Evolutionary conservation across 495 filamentous ascomycete genomes (phyloP), one percentile per base, ranked within the genome.

Genomic region (Tirmania nivea): DNA sequence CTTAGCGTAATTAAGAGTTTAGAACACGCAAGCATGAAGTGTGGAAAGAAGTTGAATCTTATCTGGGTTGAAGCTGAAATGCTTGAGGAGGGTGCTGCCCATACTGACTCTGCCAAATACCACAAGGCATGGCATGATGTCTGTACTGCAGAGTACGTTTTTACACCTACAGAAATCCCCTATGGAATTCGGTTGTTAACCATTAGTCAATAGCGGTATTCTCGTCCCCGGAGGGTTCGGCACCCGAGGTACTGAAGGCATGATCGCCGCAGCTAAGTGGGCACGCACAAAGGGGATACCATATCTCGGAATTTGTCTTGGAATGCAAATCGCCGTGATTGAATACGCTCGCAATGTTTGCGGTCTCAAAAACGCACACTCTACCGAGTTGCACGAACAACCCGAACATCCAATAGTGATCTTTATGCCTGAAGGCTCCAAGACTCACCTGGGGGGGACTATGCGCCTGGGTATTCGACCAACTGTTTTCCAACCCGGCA

Each of bases 301-400:
- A 20, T 94, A 81, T 69, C 74, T 96, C 8, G 89, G 90, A 52
- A 82, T 97, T 54, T 97, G 90, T 66, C 76, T 97, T 14, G 90
- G 90, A 37, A 84, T 97, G 79, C 90, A 97, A 66, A 71, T 94
- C 37, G 88, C 90, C 16, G 87, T 94, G 14, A 83, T 94, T 56
- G 89, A 96, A 62, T 84, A 75, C 56, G 84, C 84, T n/a, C 75
- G 82, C 36, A 76, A 86, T 55, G 69, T 85, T 10, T 80, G 74
- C 69, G 75, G 71, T 31, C 68, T 83, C 45, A 55, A 65, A 61
- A 59, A 58, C 16, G 62, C 62, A 31, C 62, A 65, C 52, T 65
- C 62, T 34, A 62, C 59, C 19, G 62, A 65, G 34, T 57, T 64
- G 16, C 57, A 51, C 20, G 54, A 56, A 57, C 54, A 68, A 3